A percentile compares a stretch with the other conserved stretches of the same genome.
These are phyloP conservation scores for Ophiorrhiza pumila DNA, from an alignment of 257 asterid genomes.

Conservation along the genomic window DNA sequence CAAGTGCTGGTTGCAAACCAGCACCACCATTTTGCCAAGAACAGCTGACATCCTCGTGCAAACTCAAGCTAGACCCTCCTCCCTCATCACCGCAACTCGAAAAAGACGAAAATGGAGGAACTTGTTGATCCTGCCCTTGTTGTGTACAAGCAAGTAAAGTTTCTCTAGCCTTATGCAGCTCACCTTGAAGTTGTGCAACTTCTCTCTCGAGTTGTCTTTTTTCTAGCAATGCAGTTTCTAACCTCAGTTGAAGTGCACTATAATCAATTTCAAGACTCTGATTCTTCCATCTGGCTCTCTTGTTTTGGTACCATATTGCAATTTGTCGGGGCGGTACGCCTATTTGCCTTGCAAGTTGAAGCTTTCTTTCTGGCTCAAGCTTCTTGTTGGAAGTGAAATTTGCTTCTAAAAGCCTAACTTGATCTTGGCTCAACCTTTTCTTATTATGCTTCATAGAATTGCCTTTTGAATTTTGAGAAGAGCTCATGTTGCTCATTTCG, in stretches of 20 bases:
- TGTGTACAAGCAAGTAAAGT: constrained; percentile 29
- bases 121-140: constrained; percentile 24
- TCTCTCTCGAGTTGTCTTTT: constrained; percentile 55
- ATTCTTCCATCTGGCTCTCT: constrained; percentile 81
- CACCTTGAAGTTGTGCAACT: constrained; percentile 44
- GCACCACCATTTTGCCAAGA: constrained; percentile 43
- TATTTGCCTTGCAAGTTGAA: constrained; percentile 66
- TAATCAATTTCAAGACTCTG: constrained; percentile 72
- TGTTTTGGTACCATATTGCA: constrained; percentile 93
- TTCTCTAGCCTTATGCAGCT: constrained; percentile 53
- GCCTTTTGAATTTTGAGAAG: constrained; percentile 27
- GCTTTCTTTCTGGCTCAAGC: constrained; percentile 75
- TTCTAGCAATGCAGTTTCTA: constrained; percentile 55
- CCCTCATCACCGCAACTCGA: constrained; percentile 66
- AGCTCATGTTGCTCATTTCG: constrained; percentile 31
- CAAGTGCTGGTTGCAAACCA: constrained; percentile 44
- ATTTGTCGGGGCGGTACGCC: constrained; percentile 80
- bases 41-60: constrained; percentile 54
- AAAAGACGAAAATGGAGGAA: constrained; percentile 40
- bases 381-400: constrained; percentile 64
- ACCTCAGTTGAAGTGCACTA: constrained; percentile 49
- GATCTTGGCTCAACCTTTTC: constrained; percentile 67
- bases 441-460: constrained; percentile 35
- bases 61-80: constrained; percentile 43
- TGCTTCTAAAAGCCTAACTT: constrained; percentile 66